Conservation (phyloP, 805 yeast genomes). For the Ogataea haglerorum region DNA sequence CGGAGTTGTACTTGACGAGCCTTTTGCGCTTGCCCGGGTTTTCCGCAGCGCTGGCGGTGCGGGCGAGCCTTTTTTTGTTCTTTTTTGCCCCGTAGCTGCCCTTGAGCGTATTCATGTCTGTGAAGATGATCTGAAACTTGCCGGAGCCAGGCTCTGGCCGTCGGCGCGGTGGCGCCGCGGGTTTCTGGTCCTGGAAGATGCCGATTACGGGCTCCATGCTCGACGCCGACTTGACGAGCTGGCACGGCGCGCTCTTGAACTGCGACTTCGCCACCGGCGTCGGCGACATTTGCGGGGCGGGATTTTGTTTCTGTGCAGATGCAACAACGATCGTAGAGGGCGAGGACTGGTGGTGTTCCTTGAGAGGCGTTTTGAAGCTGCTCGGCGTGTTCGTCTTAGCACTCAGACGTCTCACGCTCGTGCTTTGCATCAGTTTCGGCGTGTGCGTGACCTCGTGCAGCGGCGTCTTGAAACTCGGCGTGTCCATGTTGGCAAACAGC, state of each 20-base stretch:
- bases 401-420: constrained; percentile 18
- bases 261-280: constrained; percentile 33
- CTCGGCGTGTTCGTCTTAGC: constrained; percentile 17
- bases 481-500: constrained; percentile 19
- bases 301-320: constrained; percentile 23
- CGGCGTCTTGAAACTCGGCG: constrained; percentile 25
- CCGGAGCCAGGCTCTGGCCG: constrained; percentile 30
- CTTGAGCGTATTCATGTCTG: constrained; percentile 36
- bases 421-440: constrained; percentile 18
- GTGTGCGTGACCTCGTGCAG: constrained; percentile 20
- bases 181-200: constrained; percentile 27
- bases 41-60: constrained; percentile 20
- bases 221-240: constrained; percentile 26
- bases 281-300: constrained; percentile 28
- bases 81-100: constrained; percentile 19
- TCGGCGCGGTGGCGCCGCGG: constrained; percentile 9
- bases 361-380: constrained; percentile 24
- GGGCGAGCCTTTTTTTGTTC: constrained; percentile 16
- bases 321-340: constrained; percentile 33
- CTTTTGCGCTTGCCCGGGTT: constrained; percentile 11
- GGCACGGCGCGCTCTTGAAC: constrained; percentile 26
- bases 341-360: constrained; percentile 28
- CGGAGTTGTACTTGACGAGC: constrained; percentile 15
- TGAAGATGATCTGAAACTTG: constrained; percentile 45
- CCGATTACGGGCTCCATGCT: constrained; percentile 33